Base-by-base conservation (phyloP, 208 protist species). In the Trypanosoma caninum region DNA sequence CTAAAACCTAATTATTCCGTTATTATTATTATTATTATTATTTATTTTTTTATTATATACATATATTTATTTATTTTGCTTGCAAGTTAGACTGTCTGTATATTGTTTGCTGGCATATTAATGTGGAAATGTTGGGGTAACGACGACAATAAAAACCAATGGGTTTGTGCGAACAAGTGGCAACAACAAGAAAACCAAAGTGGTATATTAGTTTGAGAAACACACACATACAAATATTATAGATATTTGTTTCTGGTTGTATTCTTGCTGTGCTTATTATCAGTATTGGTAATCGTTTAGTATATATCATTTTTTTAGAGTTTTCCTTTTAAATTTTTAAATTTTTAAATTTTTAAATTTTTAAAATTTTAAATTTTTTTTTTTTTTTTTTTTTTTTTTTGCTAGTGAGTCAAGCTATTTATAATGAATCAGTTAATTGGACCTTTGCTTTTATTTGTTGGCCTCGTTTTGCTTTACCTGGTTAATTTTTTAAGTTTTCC, bases 341-440 rank as follows among this genome's bases (percentile, higher is more conserved):
- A n/a, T n/a, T n/a, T n/a, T n/a, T n/a, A n/a, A n/a, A n/a, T n/a
- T 44, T 44, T 44, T 47, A 20, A 28, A 23, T 47, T 8, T n/a
- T 23, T 27, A 7, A 5, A 25, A 3, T 30, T 8, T 30, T 11
- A 47, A 47, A 7, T 20, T 14, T 23, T 20, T 34, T 38, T 1
- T 20, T 33, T 62, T 62, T 23, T 62, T 46, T 62, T 46, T 50
- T 50, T 47, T 20, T 48, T 20, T 60, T 30, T 8, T 40, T 3
- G 14, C 5, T 31, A 18, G 5, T 18, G 8, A 27, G 18, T 42
- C 5, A 38, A 14, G 9, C n/a, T 8, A n/a, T n/a, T 35, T 10
- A 60, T 6, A 9, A 52, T 51, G 40, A 59, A 67, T 25, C 59
- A 62, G 22, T 38, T 61, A 2, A 14, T 71, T 30, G 65, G 65